These are phyloP conservation scores for Cercospora sp. DNA, from an alignment of 2,329 filamentous ascomycete genomes.

Conservation along the genomic window DNA sequence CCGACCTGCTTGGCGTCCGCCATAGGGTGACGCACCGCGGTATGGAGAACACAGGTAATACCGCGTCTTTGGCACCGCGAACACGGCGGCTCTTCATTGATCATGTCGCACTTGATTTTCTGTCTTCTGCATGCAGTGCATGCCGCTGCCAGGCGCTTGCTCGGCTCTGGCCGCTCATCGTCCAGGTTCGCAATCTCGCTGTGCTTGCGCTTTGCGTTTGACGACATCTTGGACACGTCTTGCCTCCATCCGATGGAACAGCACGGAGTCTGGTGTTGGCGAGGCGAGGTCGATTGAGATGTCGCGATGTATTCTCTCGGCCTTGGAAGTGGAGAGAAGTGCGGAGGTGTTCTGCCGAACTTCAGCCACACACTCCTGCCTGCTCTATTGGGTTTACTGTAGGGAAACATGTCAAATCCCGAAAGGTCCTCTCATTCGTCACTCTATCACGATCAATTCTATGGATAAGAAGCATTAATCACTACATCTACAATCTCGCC, in stretches of 20 bases:
- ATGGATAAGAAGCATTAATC: background rate
- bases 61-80: slow-evolving; percentile 53
- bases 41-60: slow-evolving; percentile 54
- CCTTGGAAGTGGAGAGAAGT: background rate
- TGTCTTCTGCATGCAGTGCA: slow-evolving; percentile 57
- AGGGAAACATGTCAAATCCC: background rate
- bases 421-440: background rate
- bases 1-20: slow-evolving; percentile 40
- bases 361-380: slow-evolving; percentile 8
- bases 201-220: slow-evolving; percentile 16
- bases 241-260: background rate
- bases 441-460: background rate
- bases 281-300: background rate
- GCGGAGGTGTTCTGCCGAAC: slow-evolving; percentile 7
- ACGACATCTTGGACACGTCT: background rate
- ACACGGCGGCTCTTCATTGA: slow-evolving; percentile 50
- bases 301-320: background rate
- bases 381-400: background rate
- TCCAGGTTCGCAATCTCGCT: slow-evolving; percentile 6
- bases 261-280: background rate
- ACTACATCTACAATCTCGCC: slow-evolving; percentile 19
- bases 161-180: slow-evolving; percentile 9
- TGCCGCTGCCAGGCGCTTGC: slow-evolving; percentile 35
- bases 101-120: slow-evolving; percentile 58
- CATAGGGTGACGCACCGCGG: slow-evolving; percentile 53